Conservation (phyloP, 257 asterid genomes). For the Coffea eugenioides region DNA sequence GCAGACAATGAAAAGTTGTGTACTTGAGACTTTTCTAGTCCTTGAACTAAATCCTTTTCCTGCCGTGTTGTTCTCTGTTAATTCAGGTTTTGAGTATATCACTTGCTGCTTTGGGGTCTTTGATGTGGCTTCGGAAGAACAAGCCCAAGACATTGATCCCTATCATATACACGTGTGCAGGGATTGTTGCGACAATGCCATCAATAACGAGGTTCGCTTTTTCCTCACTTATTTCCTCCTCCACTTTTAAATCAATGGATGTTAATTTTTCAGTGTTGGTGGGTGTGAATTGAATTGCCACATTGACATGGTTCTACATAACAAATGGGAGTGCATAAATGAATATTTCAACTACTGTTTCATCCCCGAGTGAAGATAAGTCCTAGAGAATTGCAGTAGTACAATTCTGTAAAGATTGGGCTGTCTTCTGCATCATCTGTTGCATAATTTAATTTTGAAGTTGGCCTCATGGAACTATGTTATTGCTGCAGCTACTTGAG, state of each 20-base stretch:
- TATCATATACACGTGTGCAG: constrained; percentile 79
- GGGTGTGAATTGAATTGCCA: neutral
- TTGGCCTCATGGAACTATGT: neutral
- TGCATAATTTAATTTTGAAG: neutral
- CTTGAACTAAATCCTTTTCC: neutral
- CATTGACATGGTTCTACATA: neutral
- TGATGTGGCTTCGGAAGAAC: constrained; percentile 96
- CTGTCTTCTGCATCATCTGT: neutral
- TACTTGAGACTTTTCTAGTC: neutral
- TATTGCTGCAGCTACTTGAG: constrained; percentile 66
- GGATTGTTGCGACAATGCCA: constrained; percentile 93
- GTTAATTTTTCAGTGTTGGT: neutral
- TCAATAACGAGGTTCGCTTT: constrained; percentile 68
- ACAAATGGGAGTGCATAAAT: neutral
- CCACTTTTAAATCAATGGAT: neutral
- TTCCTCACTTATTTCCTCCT: neutral
- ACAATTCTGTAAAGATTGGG: too few relatives aligned
- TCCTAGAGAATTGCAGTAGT: neutral
- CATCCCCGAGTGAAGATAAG: neutral
- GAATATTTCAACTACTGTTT: neutral
- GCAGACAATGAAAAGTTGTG: neutral
- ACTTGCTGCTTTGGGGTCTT: constrained; percentile 87
- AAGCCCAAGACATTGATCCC: constrained; percentile 94
- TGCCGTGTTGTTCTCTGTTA: neutral
- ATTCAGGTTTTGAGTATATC: constrained; percentile 82